These are phyloP conservation scores for Rhinocladiella similis DNA, from an alignment of 2,329 filamentous ascomycete species.

Conservation along the genomic window DNA sequence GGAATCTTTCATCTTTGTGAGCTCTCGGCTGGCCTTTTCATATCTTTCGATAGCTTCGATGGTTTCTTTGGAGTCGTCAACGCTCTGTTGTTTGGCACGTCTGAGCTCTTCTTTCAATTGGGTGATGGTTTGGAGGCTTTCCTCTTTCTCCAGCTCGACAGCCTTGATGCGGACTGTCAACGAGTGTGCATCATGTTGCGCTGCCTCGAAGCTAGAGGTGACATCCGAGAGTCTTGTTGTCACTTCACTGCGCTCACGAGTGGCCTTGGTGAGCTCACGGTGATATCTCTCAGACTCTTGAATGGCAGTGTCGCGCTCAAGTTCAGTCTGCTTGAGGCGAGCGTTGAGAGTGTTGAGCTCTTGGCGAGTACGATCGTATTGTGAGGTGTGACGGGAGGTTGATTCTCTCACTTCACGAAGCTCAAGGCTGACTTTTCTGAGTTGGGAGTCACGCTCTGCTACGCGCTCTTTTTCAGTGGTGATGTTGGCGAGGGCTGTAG, in stretches of 20 bases:
- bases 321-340: slow-evolving; percentile 27
- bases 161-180: slow-evolving; percentile 30
- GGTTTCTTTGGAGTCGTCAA: slow-evolving; percentile 30
- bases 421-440: slow-evolving; percentile 31
- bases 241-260: slow-evolving; percentile 32
- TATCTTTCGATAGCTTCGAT: slow-evolving; percentile 29
- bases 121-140: slow-evolving; percentile 31
- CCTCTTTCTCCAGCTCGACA: slow-evolving; percentile 31
- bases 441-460: slow-evolving; percentile 32
- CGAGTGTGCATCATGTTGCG: slow-evolving; percentile 30
- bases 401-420: slow-evolving; percentile 27
- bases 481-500: slow-evolving; percentile 28
- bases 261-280: slow-evolving; percentile 29
- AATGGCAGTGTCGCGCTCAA: slow-evolving; percentile 31
- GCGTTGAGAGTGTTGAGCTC: slow-evolving; percentile 29
- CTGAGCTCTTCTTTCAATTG: slow-evolving; percentile 33
- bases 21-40: slow-evolving; percentile 30
- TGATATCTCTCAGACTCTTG: slow-evolving; percentile 32
- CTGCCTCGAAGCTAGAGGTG: slow-evolving; percentile 27
- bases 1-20: slow-evolving; percentile 29
- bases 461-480: slow-evolving; percentile 31
- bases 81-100: slow-evolving; percentile 26
- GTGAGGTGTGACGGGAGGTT: slow-evolving; percentile 26
- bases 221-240: slow-evolving; percentile 30
- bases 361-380: slow-evolving; percentile 26